Evolutionary conservation across 345 rosid genomes (phyloP).

Genomic region (Salix caprea): DNA sequence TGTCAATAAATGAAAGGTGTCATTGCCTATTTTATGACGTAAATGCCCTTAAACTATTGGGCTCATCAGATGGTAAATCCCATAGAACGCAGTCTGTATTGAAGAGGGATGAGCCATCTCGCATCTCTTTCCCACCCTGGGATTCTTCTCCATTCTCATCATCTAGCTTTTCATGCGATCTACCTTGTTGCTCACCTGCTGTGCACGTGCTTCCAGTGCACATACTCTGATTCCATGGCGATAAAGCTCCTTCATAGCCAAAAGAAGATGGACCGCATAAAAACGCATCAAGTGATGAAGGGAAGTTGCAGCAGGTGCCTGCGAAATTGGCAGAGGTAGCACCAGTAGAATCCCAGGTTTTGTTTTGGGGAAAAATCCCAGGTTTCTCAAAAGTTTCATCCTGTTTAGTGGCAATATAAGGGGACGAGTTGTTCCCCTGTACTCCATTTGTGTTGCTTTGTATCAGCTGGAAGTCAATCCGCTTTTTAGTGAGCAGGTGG

Average conservation of each 20-base stretch:
- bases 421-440: conserved; percentile 28
- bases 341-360: conserved; percentile 38
- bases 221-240: conserved; percentile 56
- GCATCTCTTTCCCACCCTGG: conserved; percentile 43
- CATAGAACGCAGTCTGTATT: conserved; percentile 71
- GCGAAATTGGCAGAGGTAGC: conserved; percentile 29
- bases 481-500: conserved; percentile 89
- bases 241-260: conserved; percentile 47
- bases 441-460: conserved; percentile 29
- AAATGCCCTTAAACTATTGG: conserved; percentile 35
- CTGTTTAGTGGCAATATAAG: conserved; percentile 35
- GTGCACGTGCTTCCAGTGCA: conserved; percentile 53
- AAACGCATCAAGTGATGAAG: conserved; percentile 28
- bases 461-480: conserved; percentile 69
- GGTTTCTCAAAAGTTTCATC: conserved; percentile 53
- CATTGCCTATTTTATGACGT: neutral
- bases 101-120: conserved; percentile 48
- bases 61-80: conserved; percentile 73
- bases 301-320: conserved; percentile 35
- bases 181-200: conserved; percentile 39
- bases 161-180: conserved; percentile 26
- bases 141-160: conserved; percentile 53
- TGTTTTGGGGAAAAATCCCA: conserved; percentile 34
- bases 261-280: conserved; percentile 45
- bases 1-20: neutral